phyloP scores from a whole-genome alignment of 1,139 yeast genomes.

The Geotrichum citri-aurantii region DNA sequence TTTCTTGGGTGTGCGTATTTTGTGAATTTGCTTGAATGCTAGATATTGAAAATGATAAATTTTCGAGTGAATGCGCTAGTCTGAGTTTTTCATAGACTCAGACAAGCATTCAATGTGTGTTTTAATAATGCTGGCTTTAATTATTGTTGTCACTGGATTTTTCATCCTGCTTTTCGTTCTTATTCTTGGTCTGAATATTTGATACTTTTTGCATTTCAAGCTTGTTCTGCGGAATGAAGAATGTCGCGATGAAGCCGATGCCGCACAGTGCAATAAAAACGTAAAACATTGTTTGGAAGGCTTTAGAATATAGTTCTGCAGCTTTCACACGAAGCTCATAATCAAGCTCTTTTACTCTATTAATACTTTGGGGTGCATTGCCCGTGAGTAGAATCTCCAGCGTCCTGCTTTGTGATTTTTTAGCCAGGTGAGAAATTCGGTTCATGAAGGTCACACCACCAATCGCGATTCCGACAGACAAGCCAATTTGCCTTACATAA shows the following conservation, averaged over 20 bases:
- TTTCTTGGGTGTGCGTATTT: no score
- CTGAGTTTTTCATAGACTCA: not conserved
- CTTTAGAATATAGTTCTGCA: conserved; percentile 20
- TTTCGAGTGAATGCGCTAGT: not conserved
- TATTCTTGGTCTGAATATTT: not conserved
- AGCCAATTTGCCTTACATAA: conserved; percentile 26
- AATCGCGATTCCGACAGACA: conserved; percentile 28
- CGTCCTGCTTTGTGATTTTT: conserved; percentile 5
- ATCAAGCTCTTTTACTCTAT: conserved; percentile 21
- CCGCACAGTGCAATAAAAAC: conserved; percentile 25
- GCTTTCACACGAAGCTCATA: conserved; percentile 17
- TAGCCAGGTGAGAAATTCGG: conserved; percentile 21
- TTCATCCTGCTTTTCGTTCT: not conserved
- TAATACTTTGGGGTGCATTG: conserved; percentile 25
- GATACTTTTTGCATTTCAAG: conserved; percentile 18
- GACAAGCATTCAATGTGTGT: not conserved
- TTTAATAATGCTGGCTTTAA: not conserved
- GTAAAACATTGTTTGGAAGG: conserved; percentile 24
- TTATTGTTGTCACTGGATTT: not conserved
- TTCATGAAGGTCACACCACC: conserved; percentile 30
- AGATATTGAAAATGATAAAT: not conserved
- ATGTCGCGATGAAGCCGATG: conserved; percentile 21
- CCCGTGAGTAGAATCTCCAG: conserved; percentile 20
- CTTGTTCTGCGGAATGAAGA: conserved; percentile 26
- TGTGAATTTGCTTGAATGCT: not conserved